Base-by-base conservation (phyloP, 1,284 basidiomycete species). In the Rugiboletus extremiorientalis region DNA sequence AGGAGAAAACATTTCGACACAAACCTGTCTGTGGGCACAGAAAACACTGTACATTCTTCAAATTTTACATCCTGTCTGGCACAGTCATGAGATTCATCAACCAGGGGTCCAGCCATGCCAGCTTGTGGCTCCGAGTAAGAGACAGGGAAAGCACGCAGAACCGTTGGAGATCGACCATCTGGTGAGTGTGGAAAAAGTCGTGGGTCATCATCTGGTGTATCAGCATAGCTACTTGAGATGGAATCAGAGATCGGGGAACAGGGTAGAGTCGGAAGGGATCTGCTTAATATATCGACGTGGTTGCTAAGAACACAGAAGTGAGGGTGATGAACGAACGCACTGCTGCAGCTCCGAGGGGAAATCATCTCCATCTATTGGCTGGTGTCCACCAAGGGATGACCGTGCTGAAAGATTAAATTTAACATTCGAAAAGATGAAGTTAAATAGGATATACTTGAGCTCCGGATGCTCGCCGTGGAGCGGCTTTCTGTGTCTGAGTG, bases 21-120 rank as follows among this genome's bases (percentile, higher is more conserved):
- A 22, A 50, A 63, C 62, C 46, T 31, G 23, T 55, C 41, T 36
- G 41, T 43, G 11, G 48, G 43, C 20, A 25, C 38, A 41, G 44
- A 50, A 11, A 50, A 5, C 1, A 34, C 8, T 2, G 6, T 25
- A 18, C 33, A 33, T 27, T 30, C 49, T 41, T 48, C 30, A 11
- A 31, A 22, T 31, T 31, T n/a, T 9, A 25, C 22, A 33, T 46
- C 22, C 18, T 33, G 31, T 34, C 34, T 14, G 22, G 18, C 22
- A 20, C 7, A 31, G 6, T 18, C 18, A 15, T 15, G 42, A n/a
- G 7, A 11, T 30, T 30, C 43, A 22, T 22, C 20, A 44, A 18
- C n/a, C 27, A 28, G 14, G 27, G 20, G 2, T 28, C 15, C 27
- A n/a, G 20, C 27, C 27, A 23, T 30, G 28, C n/a, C 43, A 30